Percentiles rank a stretch among this genome's conserved stretches.
phyloP scores from a whole-genome alignment of 2,329 filamentous ascomycete species.

The Beauveria sp. region DNA sequence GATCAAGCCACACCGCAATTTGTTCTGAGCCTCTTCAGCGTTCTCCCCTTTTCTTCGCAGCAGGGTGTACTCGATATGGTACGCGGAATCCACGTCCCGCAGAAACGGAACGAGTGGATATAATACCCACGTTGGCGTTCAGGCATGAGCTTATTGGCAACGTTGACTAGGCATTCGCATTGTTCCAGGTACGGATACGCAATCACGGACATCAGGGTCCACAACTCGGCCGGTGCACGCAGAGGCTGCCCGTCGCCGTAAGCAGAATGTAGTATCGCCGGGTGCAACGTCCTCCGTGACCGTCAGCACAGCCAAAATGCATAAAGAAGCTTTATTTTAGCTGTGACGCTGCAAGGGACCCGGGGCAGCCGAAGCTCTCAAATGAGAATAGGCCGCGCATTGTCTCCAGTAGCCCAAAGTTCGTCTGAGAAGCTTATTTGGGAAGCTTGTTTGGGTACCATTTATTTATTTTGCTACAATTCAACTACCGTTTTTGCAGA shows the following conservation, averaged over 20 bases:
- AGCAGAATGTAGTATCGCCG: background rate
- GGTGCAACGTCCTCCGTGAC: background rate
- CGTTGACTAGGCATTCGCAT: background rate
- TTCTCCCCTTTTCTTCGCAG: background rate
- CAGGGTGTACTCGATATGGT: background rate
- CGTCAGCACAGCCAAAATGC: background rate
- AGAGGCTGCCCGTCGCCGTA: background rate
- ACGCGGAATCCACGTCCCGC: background rate
- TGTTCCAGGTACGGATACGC: background rate
- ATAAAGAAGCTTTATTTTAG: background rate
- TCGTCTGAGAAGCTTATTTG: background rate
- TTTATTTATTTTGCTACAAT: background rate
- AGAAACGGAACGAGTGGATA: background rate
- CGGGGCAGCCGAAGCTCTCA: too few species aligned
- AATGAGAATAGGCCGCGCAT: background rate
- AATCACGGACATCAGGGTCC: background rate
- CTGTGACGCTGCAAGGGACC: background rate
- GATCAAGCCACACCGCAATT: conserved; percentile 8
- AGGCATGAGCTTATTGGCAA: background rate
- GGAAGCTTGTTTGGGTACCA: background rate
- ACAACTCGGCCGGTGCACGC: background rate
- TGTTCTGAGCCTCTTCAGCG: background rate
- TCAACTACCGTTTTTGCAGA: background rate
- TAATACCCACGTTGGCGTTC: background rate
- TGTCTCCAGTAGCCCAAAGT: background rate